Percentiles rank a stretch among this genome's conserved stretches.
These are phyloP conservation scores for Triticum timopheevii DNA, from an alignment of 176 grass and related monocot genomes.

Conservation along the genomic window DNA sequence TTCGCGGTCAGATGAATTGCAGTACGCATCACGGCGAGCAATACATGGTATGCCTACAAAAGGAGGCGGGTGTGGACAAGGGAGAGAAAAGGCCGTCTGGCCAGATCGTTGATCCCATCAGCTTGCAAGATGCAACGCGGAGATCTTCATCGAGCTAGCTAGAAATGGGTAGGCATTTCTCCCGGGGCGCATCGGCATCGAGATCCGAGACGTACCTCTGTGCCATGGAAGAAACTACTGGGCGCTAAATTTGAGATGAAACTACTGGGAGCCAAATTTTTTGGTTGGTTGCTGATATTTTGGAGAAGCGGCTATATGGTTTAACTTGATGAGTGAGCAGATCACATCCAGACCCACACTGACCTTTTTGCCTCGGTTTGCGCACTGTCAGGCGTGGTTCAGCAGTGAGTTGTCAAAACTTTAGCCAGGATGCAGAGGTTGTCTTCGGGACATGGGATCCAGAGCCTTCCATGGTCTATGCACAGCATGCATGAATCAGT, in stretches of 20 bases:
- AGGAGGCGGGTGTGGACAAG: neutral
- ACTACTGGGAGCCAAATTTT: neutral
- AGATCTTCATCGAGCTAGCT: constrained; percentile 20
- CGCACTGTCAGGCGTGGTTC: constrained; percentile 19
- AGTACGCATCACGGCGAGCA: constrained; percentile 28
- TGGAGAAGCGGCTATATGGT: constrained; percentile 13
- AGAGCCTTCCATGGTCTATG: neutral
- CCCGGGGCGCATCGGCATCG: neutral
- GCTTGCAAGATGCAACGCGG: constrained; percentile 3
- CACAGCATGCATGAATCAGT: neutral
- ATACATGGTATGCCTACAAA: constrained; percentile 40
- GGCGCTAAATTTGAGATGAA: constrained; percentile 13
- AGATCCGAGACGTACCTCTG: constrained; percentile 24
- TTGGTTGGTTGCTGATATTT: neutral
- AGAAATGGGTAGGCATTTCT: constrained; percentile 16
- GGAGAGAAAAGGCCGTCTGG: neutral
- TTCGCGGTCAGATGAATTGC: constrained; percentile 26
- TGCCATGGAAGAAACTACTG: constrained; percentile 13
- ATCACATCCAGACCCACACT: constrained; percentile 12
- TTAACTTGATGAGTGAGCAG: constrained; percentile 10
- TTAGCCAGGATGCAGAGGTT: constrained; percentile 22
- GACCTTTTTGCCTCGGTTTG: constrained; percentile 11
- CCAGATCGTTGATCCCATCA: constrained; percentile 21
- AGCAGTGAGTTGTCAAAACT: constrained; percentile 29
- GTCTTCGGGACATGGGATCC: constrained; percentile 29